Conservation (phyloP, 345 rosid genomes). For the Pugionium dolabratum region DNA sequence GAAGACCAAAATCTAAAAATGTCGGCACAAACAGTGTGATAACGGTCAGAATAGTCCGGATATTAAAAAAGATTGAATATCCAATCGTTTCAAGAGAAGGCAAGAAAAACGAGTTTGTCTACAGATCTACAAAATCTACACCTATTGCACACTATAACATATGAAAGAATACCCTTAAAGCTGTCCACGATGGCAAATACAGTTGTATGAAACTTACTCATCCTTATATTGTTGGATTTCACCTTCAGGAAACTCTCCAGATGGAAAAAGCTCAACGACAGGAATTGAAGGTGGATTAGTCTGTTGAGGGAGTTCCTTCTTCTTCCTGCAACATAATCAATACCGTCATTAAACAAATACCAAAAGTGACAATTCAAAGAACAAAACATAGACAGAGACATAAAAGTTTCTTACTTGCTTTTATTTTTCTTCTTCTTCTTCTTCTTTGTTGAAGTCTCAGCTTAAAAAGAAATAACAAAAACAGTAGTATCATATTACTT, state of each 20-base stretch:
- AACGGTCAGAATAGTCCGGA: not conserved
- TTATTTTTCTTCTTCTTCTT: constrained; percentile 98
- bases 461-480: constrained; percentile 3
- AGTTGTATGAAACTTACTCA: constrained; percentile 56
- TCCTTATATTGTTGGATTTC: constrained; percentile 96
- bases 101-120: not conserved
- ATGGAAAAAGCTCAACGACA: constrained; percentile 73
- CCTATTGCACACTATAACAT: too few relatives aligned
- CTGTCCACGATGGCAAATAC: not conserved
- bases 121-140: not conserved
- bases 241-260: constrained; percentile 96
- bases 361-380: not conserved
- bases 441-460: constrained; percentile 75
- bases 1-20: constrained; percentile 5
- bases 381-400: not conserved
- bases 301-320: constrained; percentile 73
- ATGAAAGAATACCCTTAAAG: not conserved
- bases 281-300: constrained; percentile 81
- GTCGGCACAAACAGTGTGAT: constrained; percentile 3
- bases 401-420: constrained; percentile 57
- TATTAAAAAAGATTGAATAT: not conserved
- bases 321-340: constrained; percentile 57
- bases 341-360: constrained; percentile 13
- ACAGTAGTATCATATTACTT: not conserved
- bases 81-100: not conserved